These are phyloP conservation scores for Aspergillus avenaceus DNA, from an alignment of 495 filamentous ascomycete genomes.

Conservation along the genomic window DNA sequence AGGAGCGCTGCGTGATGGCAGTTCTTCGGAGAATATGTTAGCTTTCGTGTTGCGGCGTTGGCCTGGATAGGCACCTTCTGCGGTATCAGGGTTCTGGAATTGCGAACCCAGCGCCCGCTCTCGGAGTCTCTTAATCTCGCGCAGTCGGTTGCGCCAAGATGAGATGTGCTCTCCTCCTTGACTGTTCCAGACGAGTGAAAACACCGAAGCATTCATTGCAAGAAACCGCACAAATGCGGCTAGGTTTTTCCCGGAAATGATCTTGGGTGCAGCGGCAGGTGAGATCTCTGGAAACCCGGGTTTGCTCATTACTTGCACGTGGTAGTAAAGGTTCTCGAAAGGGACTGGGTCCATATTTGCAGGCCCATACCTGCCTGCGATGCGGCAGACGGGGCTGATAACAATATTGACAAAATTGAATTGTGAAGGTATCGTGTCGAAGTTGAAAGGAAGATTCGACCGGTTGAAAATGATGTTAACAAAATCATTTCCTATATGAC, in stretches of 20 bases:
- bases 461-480: conserved; percentile 98
- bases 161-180: conserved; percentile 82
- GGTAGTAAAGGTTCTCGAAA: conserved; percentile 62
- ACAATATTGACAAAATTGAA: conserved; percentile 97
- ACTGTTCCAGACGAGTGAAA: conserved; percentile 83
- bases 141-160: conserved; percentile 81
- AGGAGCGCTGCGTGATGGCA: conserved; percentile 24
- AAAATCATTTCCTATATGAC: conserved; percentile 95
- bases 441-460: conserved; percentile 79
- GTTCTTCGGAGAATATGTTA: conserved; percentile 42
- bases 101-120: conserved; percentile 47
- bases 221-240: conserved; percentile 86
- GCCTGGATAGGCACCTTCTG: conserved; percentile 37
- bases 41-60: conserved; percentile 44
- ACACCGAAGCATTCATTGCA: conserved; percentile 89
- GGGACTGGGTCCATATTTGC: conserved; percentile 18
- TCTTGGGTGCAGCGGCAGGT: conserved; percentile 79
- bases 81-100: conserved; percentile 24
- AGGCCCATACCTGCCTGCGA: conserved; percentile 27
- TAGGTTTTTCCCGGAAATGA: conserved; percentile 73
- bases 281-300: conserved; percentile 87
- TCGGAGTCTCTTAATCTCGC: conserved; percentile 77
- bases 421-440: conserved; percentile 86
- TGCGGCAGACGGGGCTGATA: conserved; percentile 76
- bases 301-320: conserved; percentile 78